phyloP scores from a whole-genome alignment of 768 basidiomycete species.

The Xerocomellus dryophilus region DNA sequence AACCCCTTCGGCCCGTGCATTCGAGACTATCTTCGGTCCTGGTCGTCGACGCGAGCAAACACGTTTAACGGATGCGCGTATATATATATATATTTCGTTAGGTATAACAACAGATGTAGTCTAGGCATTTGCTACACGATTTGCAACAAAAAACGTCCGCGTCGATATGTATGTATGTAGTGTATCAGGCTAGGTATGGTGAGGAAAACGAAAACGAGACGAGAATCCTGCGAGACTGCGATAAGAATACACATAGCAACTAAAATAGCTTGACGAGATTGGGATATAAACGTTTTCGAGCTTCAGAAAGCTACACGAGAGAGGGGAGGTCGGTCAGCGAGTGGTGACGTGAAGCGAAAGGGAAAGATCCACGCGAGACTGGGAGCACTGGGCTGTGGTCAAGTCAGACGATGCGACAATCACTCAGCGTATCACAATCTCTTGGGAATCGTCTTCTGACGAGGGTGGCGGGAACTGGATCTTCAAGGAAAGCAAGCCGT shows the following conservation, averaged over 20 bases:
- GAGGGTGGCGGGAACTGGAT: slow-evolving; percentile 50
- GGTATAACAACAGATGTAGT: slow-evolving; percentile 12
- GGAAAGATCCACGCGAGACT: slow-evolving; percentile 6
- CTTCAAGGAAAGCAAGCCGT: slow-evolving; percentile 58
- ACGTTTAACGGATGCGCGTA: background rate
- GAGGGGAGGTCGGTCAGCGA: slow-evolving; percentile 6
- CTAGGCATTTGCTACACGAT: slow-evolving; percentile 13
- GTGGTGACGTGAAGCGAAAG: background rate
- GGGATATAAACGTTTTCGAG: background rate
- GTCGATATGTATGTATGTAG: background rate
- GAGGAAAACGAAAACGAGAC: background rate
- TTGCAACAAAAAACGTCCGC: background rate
- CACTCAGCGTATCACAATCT: slow-evolving; percentile 49
- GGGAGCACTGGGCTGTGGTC: slow-evolving; percentile 4
- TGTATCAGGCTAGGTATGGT: background rate
- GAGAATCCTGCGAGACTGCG: background rate
- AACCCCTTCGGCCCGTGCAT: no score
- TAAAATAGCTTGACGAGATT: background rate
- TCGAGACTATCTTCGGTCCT: no score
- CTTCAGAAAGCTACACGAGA: slow-evolving; percentile 6
- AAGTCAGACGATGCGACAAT: slow-evolving; percentile 15
- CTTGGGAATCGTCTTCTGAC: slow-evolving; percentile 40
- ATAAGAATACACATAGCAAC: slow-evolving; percentile 2
- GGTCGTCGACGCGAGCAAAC: no score
- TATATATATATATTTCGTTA: slow-evolving; percentile 1